phyloP scores from a whole-genome alignment of 768 basidiomycete species.

The Imleria badia region DNA sequence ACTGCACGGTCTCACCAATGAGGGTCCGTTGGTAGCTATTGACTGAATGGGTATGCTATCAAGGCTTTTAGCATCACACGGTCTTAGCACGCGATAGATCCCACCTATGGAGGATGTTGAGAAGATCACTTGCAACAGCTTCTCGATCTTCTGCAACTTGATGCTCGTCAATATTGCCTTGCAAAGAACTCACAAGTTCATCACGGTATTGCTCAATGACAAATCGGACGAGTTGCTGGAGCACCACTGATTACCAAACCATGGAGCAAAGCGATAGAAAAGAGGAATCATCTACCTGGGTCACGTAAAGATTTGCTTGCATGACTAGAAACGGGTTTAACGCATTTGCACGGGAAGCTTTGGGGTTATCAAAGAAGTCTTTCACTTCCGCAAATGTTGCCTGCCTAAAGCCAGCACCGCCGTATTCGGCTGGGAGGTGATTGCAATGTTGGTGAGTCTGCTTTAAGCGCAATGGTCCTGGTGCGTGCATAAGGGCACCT shows the following conservation, averaged over 20 bases:
- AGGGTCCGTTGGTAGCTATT: conserved; percentile 86
- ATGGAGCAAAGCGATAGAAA: not conserved
- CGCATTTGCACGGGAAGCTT: conserved; percentile 80
- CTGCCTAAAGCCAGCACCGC: conserved; percentile 73
- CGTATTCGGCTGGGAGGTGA: conserved; percentile 57
- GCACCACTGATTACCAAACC: not conserved
- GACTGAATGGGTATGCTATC: conserved; percentile 87
- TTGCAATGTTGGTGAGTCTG: conserved; percentile 44
- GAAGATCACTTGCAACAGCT: conserved; percentile 81
- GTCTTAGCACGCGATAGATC: conserved; percentile 5
- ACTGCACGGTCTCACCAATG: conserved; percentile 47
- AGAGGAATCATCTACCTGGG: conserved; percentile 59
- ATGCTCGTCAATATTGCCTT: conserved; percentile 61
- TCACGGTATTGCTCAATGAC: conserved; percentile 92
- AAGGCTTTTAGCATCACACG: conserved; percentile 1
- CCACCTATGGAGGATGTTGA: conserved; percentile 82
- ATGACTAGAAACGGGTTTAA: conserved; percentile 89
- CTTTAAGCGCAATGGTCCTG: conserved; percentile 73
- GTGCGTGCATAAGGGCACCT: conserved; percentile 70
- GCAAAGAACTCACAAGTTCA: conserved; percentile 70
- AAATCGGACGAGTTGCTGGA: conserved; percentile 88
- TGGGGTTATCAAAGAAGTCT: conserved; percentile 90
- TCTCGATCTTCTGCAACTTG: conserved; percentile 74
- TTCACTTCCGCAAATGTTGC: conserved; percentile 86
- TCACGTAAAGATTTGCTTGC: conserved; percentile 91